phyloP scores from a whole-genome alignment of 495 filamentous ascomycete species.

The Hypoxylon rickii region DNA sequence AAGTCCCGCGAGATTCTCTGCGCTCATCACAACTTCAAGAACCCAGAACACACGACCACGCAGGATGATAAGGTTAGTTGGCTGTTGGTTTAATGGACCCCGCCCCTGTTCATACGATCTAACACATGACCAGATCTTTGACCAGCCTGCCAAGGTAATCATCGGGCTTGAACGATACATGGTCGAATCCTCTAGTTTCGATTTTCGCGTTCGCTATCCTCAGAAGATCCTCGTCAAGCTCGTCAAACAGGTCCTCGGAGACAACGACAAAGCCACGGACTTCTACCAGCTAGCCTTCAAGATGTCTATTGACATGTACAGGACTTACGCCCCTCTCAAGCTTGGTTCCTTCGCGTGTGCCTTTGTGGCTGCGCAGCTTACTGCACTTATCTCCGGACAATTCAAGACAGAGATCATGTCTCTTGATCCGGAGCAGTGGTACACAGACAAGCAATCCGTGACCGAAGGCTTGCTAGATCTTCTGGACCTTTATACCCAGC shows the following conservation, averaged over 20 bases:
- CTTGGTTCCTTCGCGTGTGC: constrained; percentile 80
- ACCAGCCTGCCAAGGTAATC: constrained; percentile 71
- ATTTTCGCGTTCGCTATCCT: constrained; percentile 89
- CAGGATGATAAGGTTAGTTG: constrained; percentile 76
- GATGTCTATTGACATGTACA: constrained; percentile 85
- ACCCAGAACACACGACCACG: constrained; percentile 72
- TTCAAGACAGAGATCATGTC: constrained; percentile 48
- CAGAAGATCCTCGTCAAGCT: constrained; percentile 83
- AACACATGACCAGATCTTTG: constrained; percentile 66
- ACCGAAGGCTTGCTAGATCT: constrained; percentile 87
- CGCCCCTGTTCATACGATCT: constrained; percentile 3
- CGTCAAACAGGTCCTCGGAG: constrained; percentile 54
- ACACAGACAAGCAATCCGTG: constrained; percentile 68
- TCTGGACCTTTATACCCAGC: constrained; percentile 83
- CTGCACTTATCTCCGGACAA: constrained; percentile 64
- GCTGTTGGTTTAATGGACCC: too few species aligned
- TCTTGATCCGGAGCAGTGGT: constrained; percentile 51
- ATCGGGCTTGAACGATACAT: constrained; percentile 91
- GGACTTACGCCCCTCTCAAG: constrained; percentile 90
- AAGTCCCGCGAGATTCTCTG: constrained; percentile 93
- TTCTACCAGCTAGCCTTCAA: constrained; percentile 71
- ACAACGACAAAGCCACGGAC: constrained; percentile 39
- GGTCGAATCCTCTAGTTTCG: constrained; percentile 90
- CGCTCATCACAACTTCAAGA: constrained; percentile 83
- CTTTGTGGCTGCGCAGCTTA: constrained; percentile 79